Evolutionary conservation across 2,329 filamentous ascomycete species (phyloP).

Genomic region (Pseudodiploospora longispora): DNA sequence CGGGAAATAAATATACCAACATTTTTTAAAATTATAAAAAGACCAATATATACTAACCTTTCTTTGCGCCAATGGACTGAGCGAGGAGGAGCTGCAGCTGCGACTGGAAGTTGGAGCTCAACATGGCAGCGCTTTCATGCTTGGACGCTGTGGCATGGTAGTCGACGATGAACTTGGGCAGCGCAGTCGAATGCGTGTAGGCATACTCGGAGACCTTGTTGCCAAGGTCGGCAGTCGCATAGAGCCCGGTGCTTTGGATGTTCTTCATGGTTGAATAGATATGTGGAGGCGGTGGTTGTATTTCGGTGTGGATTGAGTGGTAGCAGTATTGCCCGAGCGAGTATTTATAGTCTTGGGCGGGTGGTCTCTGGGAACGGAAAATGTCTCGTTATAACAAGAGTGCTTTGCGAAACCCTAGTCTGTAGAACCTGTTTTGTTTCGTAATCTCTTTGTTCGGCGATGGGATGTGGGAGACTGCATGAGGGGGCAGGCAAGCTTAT

Average conservation of each 20-base stretch:
- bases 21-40: neutral
- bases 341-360: too few species aligned
- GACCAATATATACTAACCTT: conserved; percentile 19
- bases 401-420: too few species aligned
- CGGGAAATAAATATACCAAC: too few species aligned
- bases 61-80: conserved; percentile 31
- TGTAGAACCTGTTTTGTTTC: too few species aligned
- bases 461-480: too few species aligned
- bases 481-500: too few species aligned
- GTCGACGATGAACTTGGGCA: conserved; percentile 33
- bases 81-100: conserved; percentile 34
- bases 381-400: too few species aligned
- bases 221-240: conserved; percentile 33
- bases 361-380: too few species aligned
- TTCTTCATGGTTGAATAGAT: conserved; percentile 25
- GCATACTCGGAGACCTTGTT: conserved; percentile 35
- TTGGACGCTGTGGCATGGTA: conserved; percentile 28
- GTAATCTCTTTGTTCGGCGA: too few species aligned
- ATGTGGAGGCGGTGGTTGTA: too few species aligned
- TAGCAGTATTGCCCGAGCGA: too few species aligned
- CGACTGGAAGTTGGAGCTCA: conserved; percentile 35
- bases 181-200: conserved; percentile 29
- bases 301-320: too few species aligned
- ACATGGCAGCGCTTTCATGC: conserved; percentile 24
- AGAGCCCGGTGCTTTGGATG: conserved; percentile 29